Evolutionary conservation across 257 asterid species (phyloP), one percentile per base, ranked within the genome.

Genomic region (Penstemon eatonii): DNA sequence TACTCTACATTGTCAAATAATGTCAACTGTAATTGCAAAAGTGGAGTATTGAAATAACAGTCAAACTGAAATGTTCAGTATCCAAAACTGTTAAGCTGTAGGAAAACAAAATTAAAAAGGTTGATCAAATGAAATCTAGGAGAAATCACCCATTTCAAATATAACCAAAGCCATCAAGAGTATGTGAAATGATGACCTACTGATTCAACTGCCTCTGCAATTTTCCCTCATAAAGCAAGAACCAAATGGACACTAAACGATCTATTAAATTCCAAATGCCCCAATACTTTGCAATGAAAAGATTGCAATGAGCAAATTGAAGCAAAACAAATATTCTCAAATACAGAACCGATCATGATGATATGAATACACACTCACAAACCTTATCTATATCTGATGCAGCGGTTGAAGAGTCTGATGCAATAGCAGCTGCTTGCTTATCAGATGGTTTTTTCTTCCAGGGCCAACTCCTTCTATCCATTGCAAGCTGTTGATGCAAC

Each of bases 381-480:
- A 93, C 98, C 97, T 85, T 85, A 64, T 85, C 77, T 51, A 65
- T 54, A 60, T 80, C 89, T 58, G 91, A 66, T 60, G 82, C 68
- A 69, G 80, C 72, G 37, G 79, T 13, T 13, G 87, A 68, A 74
- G 86, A 69, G 10, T 80, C 89, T 43, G 81, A 63, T 52, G 72
- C 84, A 62, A 78, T 67, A 25, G 33, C 2, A 25, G 33, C 33
- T 66, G 82, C 79, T 37, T 85, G 84, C 75, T 90, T 90, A 67
- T 90, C 99, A 62, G 96, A 90, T 46, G 96, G 85, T 69, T 93
- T 93, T 74, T 87, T 93, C 95, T 93, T 93, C 99, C 99, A 93
- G 1, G 97, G 99, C 99, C 99, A 93, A 78, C 96, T 85, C 79
- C 93, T 73, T 66, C 75, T 85, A 67, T 92, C 97, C 99, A 93